Base-by-base conservation (phyloP, 768 basidiomycete genomes). In the Lactarius hengduanensis region DNA sequence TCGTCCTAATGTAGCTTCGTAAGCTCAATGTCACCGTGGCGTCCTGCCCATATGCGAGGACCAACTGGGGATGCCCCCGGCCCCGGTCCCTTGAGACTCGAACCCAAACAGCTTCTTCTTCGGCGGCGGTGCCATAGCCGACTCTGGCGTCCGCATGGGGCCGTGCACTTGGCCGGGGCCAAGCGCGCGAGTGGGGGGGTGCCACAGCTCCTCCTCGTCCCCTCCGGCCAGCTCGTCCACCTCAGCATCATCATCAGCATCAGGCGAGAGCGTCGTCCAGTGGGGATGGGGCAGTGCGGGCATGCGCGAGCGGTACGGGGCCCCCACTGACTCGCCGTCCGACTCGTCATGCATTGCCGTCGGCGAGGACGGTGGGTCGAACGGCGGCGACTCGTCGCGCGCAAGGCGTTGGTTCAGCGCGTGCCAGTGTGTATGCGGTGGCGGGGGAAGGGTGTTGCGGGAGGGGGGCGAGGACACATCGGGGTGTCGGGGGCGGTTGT, bases 61-160 rank as follows among this genome's bases (percentile, higher is more conserved):
- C 61, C 66, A 67, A n/a, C 62, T 34, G 7, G 40, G 3, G 30
- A 40, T 10, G 11, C 32, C 18, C 5, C 16, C 40, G 9, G 30
- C 41, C 16, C 41, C 47, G 15, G 34, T 22, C 20, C 41, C 28
- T 4, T 67, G 61, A 2, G 32, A 7, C 53, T 67, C 62, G 15
- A 67, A 63, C 2, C 66, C 66, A 30, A 67, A 56, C n/a, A 67
- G 20, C 36, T 67, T 67, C 58, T 63, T 67, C 66, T 67, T 67
- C 26, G 62, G 41, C 4, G 66, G 66, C 10, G 66, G 66, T 10
- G 22, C n/a, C 58, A 60, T 66, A 40, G 26, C 55, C 15, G 62
- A 36, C 3, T 67, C 66, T 9, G 28, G 40, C 2, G 38, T 38
- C 50, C 57, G 61, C 32, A 15, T 5, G 34, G 36, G 34, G 13